Evolutionary conservation across 2,329 filamentous ascomycete species (phyloP), one percentile per base, ranked within the genome.

Genomic region (Fusarium praegraminearum): DNA sequence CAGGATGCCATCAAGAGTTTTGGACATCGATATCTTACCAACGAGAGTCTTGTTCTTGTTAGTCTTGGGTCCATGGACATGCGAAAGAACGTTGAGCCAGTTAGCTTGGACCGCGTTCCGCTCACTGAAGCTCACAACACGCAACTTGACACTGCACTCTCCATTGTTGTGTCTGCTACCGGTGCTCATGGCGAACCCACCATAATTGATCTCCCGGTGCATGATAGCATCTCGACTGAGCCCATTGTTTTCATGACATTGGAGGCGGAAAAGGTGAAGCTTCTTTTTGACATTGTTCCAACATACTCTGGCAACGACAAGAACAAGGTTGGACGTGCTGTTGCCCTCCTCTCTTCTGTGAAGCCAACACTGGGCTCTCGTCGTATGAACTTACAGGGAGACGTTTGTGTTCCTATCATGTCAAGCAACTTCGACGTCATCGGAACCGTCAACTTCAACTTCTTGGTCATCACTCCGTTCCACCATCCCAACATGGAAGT

Each of bases 11-110:
- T 98, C 70, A 98, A 98, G 80, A 93, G 93, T 2, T 99, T 98
- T 79, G 96, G 96, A 58, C 96, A 99, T 83, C 90, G 95, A 56
- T 99, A 98, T 80, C 86, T 99, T 52, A 97, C 90, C 20, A 89
- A 97, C 53, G 91, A 97, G 75, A 93, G 93, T 67, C 90, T 99
- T 84, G 88, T 99, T 6, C 85, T 98, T 50, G 94, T 99, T 73
- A 98, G 93, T 75, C 83, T 99, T 11, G 96, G 96, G 0, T 95
- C 93, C 0, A 97, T 98, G 93, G 96, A 99, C 77, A 92, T 93
- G 82, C 89, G 94, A 57, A 97, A 96, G 80, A 86, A 89, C 35
- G 83, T 91, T 7, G 89, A 93, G 46, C 90, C 95, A 0, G 94
- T 99, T 46, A 93, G 89, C 69, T 85, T 99, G 24, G 96, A 98